Evolutionary conservation across 345 rosid species (phyloP).

Genomic region (Brassica carinata): DNA sequence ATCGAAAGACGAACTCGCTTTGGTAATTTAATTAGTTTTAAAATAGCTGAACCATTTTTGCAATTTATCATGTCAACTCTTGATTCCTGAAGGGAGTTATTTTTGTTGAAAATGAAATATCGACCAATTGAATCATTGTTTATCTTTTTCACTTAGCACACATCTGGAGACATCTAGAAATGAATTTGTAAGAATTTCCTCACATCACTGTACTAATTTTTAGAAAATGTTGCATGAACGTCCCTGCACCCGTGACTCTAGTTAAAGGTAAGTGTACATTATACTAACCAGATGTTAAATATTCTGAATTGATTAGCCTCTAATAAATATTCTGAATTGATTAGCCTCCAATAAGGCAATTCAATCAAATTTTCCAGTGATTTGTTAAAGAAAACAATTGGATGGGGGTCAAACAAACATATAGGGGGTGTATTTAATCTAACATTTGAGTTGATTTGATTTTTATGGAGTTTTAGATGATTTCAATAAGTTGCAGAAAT

Average conservation of each 20-base stretch:
- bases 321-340: background rate
- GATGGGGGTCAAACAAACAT: background rate
- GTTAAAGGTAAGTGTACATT: background rate
- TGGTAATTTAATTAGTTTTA: background rate
- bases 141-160: background rate
- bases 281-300: background rate
- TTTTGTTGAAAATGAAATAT: background rate
- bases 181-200: background rate
- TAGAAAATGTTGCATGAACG: background rate
- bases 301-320: background rate
- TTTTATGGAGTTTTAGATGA: no score
- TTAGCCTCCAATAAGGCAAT: background rate
- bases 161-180: background rate
- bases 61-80: background rate
- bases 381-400: background rate
- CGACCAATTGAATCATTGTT: background rate
- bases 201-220: background rate
- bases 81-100: background rate
- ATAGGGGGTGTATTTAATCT: no score
- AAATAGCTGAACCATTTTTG: background rate
- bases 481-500: no score
- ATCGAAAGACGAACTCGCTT: background rate
- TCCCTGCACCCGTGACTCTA: background rate
- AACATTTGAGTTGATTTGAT: no score
- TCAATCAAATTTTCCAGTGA: background rate